Conservation (phyloP, 768 basidiomycete species). For the Naganishia randhawae region DNA sequence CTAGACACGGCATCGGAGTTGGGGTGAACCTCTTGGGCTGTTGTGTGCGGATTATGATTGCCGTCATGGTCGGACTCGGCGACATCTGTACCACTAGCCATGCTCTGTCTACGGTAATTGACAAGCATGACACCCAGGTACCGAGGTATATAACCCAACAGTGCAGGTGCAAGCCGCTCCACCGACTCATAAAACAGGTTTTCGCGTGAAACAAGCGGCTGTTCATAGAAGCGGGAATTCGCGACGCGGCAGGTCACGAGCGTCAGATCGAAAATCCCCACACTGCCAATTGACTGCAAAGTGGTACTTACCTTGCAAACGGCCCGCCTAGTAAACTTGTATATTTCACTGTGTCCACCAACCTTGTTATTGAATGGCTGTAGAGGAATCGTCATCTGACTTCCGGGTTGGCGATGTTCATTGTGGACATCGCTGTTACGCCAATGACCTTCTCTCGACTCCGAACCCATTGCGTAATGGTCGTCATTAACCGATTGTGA, state of each 20-base stretch:
- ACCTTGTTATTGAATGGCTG: constrained; percentile 97
- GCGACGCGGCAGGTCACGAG: too few relatives aligned
- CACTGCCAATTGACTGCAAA: not conserved
- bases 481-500: not conserved
- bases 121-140: constrained; percentile 99
- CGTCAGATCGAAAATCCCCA: not conserved
- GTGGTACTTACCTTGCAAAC: constrained; percentile 85
- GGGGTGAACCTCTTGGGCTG: not conserved
- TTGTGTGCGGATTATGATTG: not conserved
- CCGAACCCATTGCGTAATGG: not conserved
- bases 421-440: not conserved
- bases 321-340: constrained; percentile 94
- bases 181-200: constrained; percentile 98
- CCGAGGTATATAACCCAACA: constrained; percentile 91
- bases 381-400: constrained; percentile 67
- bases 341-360: constrained; percentile 93
- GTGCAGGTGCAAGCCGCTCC: constrained; percentile 84
- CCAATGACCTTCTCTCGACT: not conserved
- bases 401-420: constrained; percentile 9
- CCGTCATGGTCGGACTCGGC: constrained; percentile 8
- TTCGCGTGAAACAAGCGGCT: constrained; percentile 95
- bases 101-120: constrained; percentile 71
- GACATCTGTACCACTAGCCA: not conserved
- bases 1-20: not conserved
- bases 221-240: too few relatives aligned